These are phyloP conservation scores for Pichia sp. DNA, from an alignment of 1,139 yeast genomes.

Conservation along the genomic window DNA sequence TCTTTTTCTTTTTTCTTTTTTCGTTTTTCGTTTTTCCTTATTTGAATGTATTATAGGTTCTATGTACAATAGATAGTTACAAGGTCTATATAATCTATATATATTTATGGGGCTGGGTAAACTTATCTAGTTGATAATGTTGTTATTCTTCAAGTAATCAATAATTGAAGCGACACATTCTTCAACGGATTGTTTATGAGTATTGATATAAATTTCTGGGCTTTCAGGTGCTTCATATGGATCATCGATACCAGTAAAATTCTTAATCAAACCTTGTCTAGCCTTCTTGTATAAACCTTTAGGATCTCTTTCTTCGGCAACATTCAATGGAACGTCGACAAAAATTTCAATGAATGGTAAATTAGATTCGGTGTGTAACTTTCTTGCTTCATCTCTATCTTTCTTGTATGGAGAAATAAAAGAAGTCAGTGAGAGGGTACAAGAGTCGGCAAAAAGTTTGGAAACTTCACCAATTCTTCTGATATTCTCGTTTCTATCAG, in stretches of 20 bases:
- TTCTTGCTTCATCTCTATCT: conserved; percentile 81
- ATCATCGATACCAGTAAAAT: conserved; percentile 91
- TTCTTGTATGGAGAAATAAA: conserved; percentile 85
- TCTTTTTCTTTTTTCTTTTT: neutral
- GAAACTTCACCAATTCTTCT: conserved; percentile 93
- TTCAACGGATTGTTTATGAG: conserved; percentile 65
- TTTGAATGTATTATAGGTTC: no score
- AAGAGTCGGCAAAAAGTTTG: conserved; percentile 84
- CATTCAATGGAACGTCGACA: conserved; percentile 86
- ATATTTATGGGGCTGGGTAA: no score
- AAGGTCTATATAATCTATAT: no score
- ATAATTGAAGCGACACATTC: conserved; percentile 70
- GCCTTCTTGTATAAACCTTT: conserved; percentile 96
- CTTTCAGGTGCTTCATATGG: conserved; percentile 88
- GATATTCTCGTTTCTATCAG: conserved; percentile 89
- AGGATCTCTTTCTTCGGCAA: conserved; percentile 95
- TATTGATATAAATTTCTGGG: conserved; percentile 77
- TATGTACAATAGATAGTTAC: no score
- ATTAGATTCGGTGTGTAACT: conserved; percentile 64
- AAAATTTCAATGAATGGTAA: conserved; percentile 85
- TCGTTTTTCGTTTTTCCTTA: neutral
- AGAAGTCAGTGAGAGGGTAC: conserved; percentile 77
- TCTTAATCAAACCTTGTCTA: conserved; percentile 87
- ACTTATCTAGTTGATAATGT: conserved; percentile 4
- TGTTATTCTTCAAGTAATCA: conserved; percentile 41